Evolutionary conservation across 768 basidiomycete genomes (phyloP), one percentile per base, ranked within the genome.

Genomic region (Tricholoma saponaceum): DNA sequence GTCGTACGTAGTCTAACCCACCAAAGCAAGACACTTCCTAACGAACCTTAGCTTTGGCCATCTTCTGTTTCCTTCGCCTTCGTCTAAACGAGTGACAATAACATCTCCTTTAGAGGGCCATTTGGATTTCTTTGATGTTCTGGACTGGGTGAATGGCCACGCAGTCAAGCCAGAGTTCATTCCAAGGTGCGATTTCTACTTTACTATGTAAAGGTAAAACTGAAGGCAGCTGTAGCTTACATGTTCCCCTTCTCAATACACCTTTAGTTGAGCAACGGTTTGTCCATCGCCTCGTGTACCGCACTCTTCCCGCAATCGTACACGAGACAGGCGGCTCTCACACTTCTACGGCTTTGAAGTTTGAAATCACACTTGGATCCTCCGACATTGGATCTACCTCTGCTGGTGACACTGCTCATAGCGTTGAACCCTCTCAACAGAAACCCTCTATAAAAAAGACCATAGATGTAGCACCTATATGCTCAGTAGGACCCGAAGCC

Each of bases 11-110:
- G 25, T 50, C 12, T 41, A 30, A 51, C 51, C 30, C 56, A n/a
- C 18, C 10, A 30, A 22, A 41, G 26, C 20, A 7, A 54, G n/a
- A 13, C 9, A 10, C 8, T 16, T 55, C n/a, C 41, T 60, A 35
- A 4, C 16, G 56, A 54, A 10, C 22, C 20, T 44, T 52, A 90
- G 87, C 30, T 66, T 83, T 33, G 88, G 88, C 0, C 86, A 90
- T 64, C 54, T 87, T 13, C 70, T 90, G n/a, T 68, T 85, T 53
- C 71, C 73, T 12, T 70, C 77, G 2, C 56, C 67, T 7, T 54
- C 66, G 32, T 70, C 69, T 37, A 69, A 72, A 52, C 73, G 68
- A 33, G 60, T 68, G 6, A 74, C 69, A 13, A 72, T 87, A 23
- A 64, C 69, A 20, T 79, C 84, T 25, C 85, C 84, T 9, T 62